Percentiles rank a stretch among this genome's conserved stretches.
phyloP scores from a whole-genome alignment of 2,329 filamentous ascomycete species.

The Hawksworthiomyces lignivorus region DNA sequence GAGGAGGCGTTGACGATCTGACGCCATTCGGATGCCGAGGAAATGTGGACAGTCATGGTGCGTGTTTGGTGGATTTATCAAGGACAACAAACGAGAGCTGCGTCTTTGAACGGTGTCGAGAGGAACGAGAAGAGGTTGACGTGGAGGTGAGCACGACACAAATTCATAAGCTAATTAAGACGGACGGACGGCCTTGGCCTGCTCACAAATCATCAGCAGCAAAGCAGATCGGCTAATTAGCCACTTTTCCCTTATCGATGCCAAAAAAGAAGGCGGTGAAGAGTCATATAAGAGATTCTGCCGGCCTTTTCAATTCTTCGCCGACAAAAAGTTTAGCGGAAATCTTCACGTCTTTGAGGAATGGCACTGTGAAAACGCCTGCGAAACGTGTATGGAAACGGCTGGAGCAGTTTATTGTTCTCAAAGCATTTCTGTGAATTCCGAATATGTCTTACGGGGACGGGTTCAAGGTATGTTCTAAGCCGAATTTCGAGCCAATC shows the following conservation, averaged over 20 bases:
- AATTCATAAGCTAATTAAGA: too few species aligned
- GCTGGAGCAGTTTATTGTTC: too few species aligned
- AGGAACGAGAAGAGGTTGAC: neutral
- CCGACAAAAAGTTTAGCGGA: constrained; percentile 11
- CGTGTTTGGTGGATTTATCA: too few species aligned
- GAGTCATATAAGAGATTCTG: constrained; percentile 15
- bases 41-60: constrained; percentile 48
- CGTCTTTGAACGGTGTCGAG: neutral
- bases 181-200: too few species aligned
- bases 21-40: constrained; percentile 63
- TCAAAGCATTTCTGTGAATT: too few species aligned
- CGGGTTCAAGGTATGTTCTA: constrained; percentile 15
- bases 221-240: neutral
- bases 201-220: too few species aligned
- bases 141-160: too few species aligned
- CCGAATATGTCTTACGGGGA: constrained; percentile 16
- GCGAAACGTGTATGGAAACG: too few species aligned
- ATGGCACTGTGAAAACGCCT: too few species aligned
- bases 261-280: constrained; percentile 19
- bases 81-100: neutral
- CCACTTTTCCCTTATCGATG: neutral
- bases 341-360: neutral
- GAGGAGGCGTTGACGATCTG: constrained; percentile 63
- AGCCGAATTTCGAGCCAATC: too few species aligned
- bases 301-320: constrained; percentile 12